Base-by-base conservation (phyloP, 1,284 basidiomycete genomes). In the Sparassis latifolia region DNA sequence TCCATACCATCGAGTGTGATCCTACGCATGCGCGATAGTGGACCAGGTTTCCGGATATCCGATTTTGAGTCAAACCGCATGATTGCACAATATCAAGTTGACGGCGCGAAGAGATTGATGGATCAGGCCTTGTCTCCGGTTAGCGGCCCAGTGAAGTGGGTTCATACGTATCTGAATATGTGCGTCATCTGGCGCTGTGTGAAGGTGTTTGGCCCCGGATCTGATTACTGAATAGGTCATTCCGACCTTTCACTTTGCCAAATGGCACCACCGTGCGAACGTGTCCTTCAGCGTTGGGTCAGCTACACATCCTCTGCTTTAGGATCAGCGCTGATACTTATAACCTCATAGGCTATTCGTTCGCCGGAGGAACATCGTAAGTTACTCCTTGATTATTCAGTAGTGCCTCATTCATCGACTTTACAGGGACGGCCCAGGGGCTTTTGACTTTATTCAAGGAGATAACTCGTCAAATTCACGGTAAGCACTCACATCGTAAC, bases 381-480 rank as follows among this genome's bases (percentile, higher is more conserved):
- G 40, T 27, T 28, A 37, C 35, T 6, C 35, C 35, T 37, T 12
- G 6, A 12, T 12, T 37, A 6, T 6, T 37, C 35, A 12, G 35
- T 37, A 12, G 6, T 6, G 6, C 12, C 35, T 37, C 7, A 12
- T 12, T 6, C 12, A 7, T 12, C 12, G 35, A 37, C 35, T 6
- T 37, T 12, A 12, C 35, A 86, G 83, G 20, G 86, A 89, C 63
- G 89, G 90, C 0, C 89, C 90, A 1, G 89, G 90, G 10, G 81
- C 82, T 0, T 86, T 91, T 56, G 87, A 91, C 63, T 92, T 92
- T 59, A 69, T 83, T 32, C 89, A 92, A 69, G 88, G 89, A 3
- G 74, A 79, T 55, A 90, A 90, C 63, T 74, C 77, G 6, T 80
- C 82, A 5, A 58, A 61, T 10, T 68, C 75, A 4, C 80, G 77